Evolutionary conservation across 129 eudicot species (phyloP).

Genomic region (Lactuca saligna): DNA sequence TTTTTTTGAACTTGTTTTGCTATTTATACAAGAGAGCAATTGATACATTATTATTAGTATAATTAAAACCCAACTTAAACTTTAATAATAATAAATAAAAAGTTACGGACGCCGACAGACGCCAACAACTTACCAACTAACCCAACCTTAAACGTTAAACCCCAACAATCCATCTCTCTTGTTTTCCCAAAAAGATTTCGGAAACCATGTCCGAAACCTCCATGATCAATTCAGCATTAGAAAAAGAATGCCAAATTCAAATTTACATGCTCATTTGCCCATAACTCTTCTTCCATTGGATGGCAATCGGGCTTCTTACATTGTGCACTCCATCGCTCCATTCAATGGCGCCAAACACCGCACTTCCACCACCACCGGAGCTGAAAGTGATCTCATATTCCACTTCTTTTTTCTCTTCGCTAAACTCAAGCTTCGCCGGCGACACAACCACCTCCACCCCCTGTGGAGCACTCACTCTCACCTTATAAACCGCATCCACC

Average conservation of each 20-base stretch:
- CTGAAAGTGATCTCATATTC: slow-evolving; percentile 67
- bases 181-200: background rate
- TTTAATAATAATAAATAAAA: too few species aligned
- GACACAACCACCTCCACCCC: slow-evolving; percentile 69
- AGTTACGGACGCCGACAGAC: too few species aligned
- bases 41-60: slow-evolving; percentile 23
- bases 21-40: slow-evolving; percentile 31
- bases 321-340: slow-evolving; percentile 81
- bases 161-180: background rate
- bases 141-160: slow-evolving; percentile 1
- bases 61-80: background rate
- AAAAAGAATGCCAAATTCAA: slow-evolving; percentile 5
- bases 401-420: slow-evolving; percentile 37
- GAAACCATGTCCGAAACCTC: too few species aligned
- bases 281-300: slow-evolving; percentile 38
- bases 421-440: slow-evolving; percentile 65
- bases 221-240: background rate
- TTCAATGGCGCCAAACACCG: slow-evolving; percentile 73
- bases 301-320: slow-evolving; percentile 93
- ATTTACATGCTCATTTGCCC: slow-evolving; percentile 33
- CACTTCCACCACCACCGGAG: slow-evolving; percentile 23
- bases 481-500: slow-evolving; percentile 60
- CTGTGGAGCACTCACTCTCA: slow-evolving; percentile 61
- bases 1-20: slow-evolving; percentile 11
- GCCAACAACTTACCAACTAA: slow-evolving; percentile 9